These are phyloP conservation scores for Termitomyces sp. DNA, from an alignment of 768 basidiomycete genomes.

Conservation along the genomic window DNA sequence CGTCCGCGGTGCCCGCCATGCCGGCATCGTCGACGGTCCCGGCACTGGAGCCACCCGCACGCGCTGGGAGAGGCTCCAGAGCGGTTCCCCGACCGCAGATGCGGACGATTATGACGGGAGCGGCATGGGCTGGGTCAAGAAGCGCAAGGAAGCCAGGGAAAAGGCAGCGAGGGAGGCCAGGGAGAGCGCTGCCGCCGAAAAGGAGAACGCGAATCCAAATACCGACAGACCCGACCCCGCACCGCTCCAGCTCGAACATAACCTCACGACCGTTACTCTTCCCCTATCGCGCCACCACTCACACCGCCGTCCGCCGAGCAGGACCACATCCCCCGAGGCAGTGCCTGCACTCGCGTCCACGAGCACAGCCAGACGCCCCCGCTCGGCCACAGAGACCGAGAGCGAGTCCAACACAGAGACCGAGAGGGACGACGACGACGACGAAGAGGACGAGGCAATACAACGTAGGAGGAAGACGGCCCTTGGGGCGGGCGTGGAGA, in stretches of 20 bases:
- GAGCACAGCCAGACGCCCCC: too few species aligned
- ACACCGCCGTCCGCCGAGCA: not conserved
- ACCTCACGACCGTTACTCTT: conserved; percentile 11
- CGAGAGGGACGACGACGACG: conserved; percentile 11
- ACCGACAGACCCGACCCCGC: not conserved
- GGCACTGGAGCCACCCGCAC: conserved; percentile 27
- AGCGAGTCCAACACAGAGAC: not conserved
- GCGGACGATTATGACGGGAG: conserved; percentile 76
- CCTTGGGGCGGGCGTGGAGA: conserved; percentile 17
- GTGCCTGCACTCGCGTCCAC: not conserved
- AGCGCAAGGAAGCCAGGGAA: conserved; percentile 41
- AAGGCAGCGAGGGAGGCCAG: conserved; percentile 24
- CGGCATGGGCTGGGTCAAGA: conserved; percentile 81
- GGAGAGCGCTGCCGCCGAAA: conserved; percentile 7
- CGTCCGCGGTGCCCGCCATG: conserved; percentile 30
- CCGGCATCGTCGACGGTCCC: conserved; percentile 25
- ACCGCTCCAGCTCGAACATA: conserved; percentile 17
- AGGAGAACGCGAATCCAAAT: not conserved
- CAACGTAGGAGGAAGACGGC: conserved; percentile 8
- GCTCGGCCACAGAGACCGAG: conserved; percentile 9
- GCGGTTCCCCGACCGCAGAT: conserved; percentile 15
- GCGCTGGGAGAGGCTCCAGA: conserved; percentile 32
- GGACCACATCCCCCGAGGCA: not conserved
- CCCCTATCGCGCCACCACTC: not conserved
- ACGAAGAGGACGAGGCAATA: conserved; percentile 7